Conservation (phyloP, 1,284 basidiomycete genomes). For the Trichosporon sp. region DNA sequence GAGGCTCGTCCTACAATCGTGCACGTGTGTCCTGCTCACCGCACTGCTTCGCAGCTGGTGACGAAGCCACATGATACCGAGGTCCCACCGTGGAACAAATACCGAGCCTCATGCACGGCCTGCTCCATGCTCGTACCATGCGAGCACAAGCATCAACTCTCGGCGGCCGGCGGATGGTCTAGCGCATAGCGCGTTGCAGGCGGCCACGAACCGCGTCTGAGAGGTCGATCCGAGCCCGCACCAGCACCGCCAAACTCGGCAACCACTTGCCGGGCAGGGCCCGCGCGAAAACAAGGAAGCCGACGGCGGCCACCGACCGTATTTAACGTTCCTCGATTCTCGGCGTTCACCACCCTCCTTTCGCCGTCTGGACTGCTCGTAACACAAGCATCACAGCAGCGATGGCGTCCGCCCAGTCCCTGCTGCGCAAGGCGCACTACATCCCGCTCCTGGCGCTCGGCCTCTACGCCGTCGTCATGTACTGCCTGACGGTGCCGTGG, state of each 20-base stretch:
- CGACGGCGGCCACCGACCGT: not conserved
- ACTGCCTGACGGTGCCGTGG: constrained; percentile 8
- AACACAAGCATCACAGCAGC: not conserved
- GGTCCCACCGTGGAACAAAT: not conserved
- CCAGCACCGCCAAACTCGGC: not conserved
- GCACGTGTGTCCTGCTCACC: not conserved
- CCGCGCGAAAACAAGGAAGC: not conserved
- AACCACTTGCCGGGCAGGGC: not conserved
- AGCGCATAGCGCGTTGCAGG: not conserved
- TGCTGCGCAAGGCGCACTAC: constrained; percentile 8
- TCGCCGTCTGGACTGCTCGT: not conserved
- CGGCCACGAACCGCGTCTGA: not conserved
- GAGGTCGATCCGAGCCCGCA: not conserved
- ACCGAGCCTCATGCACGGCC: not conserved
- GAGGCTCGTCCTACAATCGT: too few relatives aligned
- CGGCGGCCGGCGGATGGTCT: not conserved
- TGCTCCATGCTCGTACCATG: not conserved
- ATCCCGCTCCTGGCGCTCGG: not conserved
- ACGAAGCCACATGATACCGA: not conserved
- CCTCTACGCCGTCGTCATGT: not conserved
- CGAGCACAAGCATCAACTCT: not conserved
- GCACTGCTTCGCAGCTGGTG: not conserved
- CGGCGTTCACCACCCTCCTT: not conserved
- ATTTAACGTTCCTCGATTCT: not conserved
- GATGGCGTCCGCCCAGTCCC: constrained; percentile 9